Base-by-base conservation (phyloP, 768 basidiomycete species). In the Dacryopinax primogenitus region DNA sequence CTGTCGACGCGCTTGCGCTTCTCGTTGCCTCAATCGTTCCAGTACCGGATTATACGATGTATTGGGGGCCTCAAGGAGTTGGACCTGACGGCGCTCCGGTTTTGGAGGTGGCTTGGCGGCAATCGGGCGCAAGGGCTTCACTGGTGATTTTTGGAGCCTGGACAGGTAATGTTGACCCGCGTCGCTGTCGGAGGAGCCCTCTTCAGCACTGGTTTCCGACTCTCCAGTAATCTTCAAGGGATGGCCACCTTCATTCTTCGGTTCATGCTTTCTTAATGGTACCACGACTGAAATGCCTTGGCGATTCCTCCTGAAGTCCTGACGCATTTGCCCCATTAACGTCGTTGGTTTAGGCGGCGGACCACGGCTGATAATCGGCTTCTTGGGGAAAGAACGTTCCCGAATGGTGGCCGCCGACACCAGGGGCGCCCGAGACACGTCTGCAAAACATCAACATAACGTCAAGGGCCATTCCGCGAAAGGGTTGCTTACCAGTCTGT, bases 61-160 rank as follows among this genome's bases (percentile, higher is more conserved):
- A 34, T 79, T 82, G 0, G 83, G 81, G 51, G 82, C 74, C 61
- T 87, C 84, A 62, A 90, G 69, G 61, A 82, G 76, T 74, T 84
- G 86, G 68, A 88, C 78, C 71, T 84, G 82, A 37, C 87, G 80
- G 28, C 85, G 35, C 39, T 66, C 65, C 36, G 64, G 37, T 47
- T 41, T 63, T 28, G 34, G 62, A 34, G 62, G 37, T 15, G 67
- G 66, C 36, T 68, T 67, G 6, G 70, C 67, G 35, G 69, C 67
- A 0, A 67, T 34, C 0, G 66, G 77, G 41, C 33, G 69, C n/a
- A 69, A 69, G 45, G 68, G 65, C 64, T 69, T 73, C 70, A 79
- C 80, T 9, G 86, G 84, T 1, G 83, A 81, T 66, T 82, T 82
- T 65, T 86, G 86, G 65, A 86, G 73, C 69, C 81, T 82, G 1